A percentile compares a stretch with the other conserved stretches of the same genome.
phyloP scores from a whole-genome alignment of 768 basidiomycete species.

The Pleurotus citrinopileatus region DNA sequence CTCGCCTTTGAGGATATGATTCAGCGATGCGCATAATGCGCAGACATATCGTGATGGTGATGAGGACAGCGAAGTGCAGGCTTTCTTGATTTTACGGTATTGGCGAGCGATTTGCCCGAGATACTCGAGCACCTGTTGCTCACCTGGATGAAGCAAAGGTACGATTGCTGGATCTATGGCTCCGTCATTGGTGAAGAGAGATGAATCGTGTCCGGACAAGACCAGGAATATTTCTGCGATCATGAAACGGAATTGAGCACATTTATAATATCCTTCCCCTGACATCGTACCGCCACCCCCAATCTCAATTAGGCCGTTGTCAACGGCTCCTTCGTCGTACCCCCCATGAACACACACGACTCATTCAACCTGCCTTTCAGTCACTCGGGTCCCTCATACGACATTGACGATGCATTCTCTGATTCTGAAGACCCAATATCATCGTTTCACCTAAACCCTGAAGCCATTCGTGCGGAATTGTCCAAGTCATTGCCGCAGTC shows the following conservation, averaged over 20 bases:
- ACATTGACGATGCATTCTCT: slow-evolving; percentile 70
- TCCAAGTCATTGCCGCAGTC: slow-evolving; percentile 40
- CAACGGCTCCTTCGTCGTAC: neutral
- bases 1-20: slow-evolving; percentile 71
- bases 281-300: neutral
- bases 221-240: slow-evolving; percentile 87
- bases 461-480: slow-evolving; percentile 61
- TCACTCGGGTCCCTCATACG: slow-evolving; percentile 28
- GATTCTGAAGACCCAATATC: slow-evolving; percentile 51
- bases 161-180: slow-evolving; percentile 60
- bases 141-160: slow-evolving; percentile 84
- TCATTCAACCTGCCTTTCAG: slow-evolving; percentile 14
- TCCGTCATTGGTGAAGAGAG: slow-evolving; percentile 67
- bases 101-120: slow-evolving; percentile 73
- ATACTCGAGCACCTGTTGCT: slow-evolving; percentile 78
- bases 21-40: slow-evolving; percentile 72
- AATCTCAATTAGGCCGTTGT: neutral
- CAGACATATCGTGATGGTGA: slow-evolving; percentile 77
- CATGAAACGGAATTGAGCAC: no score
- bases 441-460: slow-evolving; percentile 53
- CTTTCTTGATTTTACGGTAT: slow-evolving; percentile 68
- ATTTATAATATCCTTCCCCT: no score
- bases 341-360: neutral
- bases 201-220: slow-evolving; percentile 84
- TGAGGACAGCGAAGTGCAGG: slow-evolving; percentile 48